phyloP scores from a whole-genome alignment of 164 flowering plant species.

The Vitis amurensis region DNA sequence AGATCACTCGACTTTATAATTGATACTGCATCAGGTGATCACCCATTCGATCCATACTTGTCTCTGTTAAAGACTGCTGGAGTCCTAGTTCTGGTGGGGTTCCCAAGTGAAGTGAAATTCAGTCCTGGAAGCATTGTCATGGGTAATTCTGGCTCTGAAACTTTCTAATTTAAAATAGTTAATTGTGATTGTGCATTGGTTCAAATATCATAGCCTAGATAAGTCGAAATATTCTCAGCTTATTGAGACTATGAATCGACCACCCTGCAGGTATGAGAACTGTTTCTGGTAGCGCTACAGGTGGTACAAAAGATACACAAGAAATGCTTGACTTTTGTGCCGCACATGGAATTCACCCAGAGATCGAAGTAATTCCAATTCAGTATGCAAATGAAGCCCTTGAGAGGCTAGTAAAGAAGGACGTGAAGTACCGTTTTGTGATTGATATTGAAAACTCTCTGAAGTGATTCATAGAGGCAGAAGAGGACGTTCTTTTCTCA shows the following conservation, averaged over 20 bases:
- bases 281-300: constrained; percentile 67
- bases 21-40: constrained; percentile 87
- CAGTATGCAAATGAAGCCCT: constrained; percentile 82
- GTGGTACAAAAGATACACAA: constrained; percentile 72
- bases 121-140: constrained; percentile 59
- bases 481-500: neutral
- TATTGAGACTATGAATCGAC: neutral
- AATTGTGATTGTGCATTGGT: no score
- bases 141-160: constrained; percentile 33
- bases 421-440: constrained; percentile 85
- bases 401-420: constrained; percentile 72
- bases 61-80: constrained; percentile 66
- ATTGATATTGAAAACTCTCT: constrained; percentile 74
- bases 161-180: no score
- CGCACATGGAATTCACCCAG: constrained; percentile 64
- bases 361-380: constrained; percentile 72
- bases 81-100: constrained; percentile 66
- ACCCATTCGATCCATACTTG: constrained; percentile 78
- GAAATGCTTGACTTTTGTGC: constrained; percentile 91
- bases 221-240: no score
- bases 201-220: no score
- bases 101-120: constrained; percentile 75
- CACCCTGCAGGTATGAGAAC: constrained; percentile 56
- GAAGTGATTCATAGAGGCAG: constrained; percentile 33
- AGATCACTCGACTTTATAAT: constrained; percentile 65